Percentiles rank a stretch among this genome's conserved stretches.
Conservation (phyloP, 78 protist genomes). For the Dictyostelium brefeldianum region DNA sequence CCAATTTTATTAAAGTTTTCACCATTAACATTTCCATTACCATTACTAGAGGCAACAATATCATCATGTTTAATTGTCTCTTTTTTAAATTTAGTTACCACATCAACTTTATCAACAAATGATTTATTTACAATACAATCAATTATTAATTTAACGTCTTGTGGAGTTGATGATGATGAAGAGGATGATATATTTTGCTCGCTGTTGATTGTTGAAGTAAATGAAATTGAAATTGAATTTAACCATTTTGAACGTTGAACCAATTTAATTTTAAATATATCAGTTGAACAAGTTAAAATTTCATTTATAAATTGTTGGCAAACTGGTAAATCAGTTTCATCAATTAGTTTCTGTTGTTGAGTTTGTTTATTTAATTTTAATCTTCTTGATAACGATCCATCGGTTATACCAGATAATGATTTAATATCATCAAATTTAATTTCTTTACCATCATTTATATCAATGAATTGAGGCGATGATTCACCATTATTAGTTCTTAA, state of each 20-base stretch:
- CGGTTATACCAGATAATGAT: background rate
- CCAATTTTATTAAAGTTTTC: background rate
- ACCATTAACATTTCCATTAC: no score
- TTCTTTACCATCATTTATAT: background rate
- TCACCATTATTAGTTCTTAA: background rate
- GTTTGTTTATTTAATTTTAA: background rate
- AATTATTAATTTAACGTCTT: background rate
- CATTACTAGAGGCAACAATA: background rate
- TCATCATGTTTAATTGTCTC: background rate
- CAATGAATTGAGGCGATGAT: background rate
- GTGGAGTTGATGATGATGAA: background rate
- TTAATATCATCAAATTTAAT: background rate
- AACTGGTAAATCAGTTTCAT: constrained; percentile 50
- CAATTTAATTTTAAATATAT: background rate
- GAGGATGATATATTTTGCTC: background rate
- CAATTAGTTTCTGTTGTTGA: background rate
- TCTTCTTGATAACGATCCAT: constrained; percentile 14
- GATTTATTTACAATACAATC: constrained; percentile 28
- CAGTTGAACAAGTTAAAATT: constrained; percentile 11
- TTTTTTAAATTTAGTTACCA: constrained; percentile 20
- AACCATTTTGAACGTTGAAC: constrained; percentile 58
- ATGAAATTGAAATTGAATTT: constrained; percentile 47
- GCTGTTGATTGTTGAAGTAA: background rate
- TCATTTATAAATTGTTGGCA: background rate
- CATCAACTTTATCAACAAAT: constrained; percentile 40